Base-by-base conservation (phyloP, 139 green algal species). In the Limnomonas spitsbergensis region DNA sequence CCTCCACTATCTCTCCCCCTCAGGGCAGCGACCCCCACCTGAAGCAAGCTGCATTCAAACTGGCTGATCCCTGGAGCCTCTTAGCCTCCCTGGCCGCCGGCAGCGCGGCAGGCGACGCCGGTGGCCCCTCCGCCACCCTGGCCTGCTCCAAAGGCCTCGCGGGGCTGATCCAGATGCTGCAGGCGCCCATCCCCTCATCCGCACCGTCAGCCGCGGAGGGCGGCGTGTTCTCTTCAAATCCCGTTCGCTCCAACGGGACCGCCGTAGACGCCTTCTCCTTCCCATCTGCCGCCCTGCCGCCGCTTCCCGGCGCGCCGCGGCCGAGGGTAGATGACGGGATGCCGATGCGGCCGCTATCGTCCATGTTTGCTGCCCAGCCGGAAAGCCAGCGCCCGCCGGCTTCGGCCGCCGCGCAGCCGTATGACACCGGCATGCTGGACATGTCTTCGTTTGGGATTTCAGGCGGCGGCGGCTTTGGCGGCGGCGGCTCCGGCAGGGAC, bases 391-490 rank as follows among this genome's bases (percentile, higher is more conserved):
- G 24, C 56, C 14, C 20, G 56, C 56, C 56, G 34, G 7, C 56
- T 38, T 14, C 26, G 7, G 56, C 42, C 42, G 42, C 42, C 6
- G 56, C 56, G 9, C 56, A 32, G 56, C 35, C 67, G 26, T 40
- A 40, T 26, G 76, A 88, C 14, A 81, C 66, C 42, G 81, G 79
- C 6, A 83, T 81, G 75, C 72, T 90, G 38, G 88, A 89, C 54
- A 78, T 87, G 77, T 79, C 73, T 14, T 66, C 81, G 29, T 83
- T 80, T 52, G 79, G 73, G 1, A 54, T 79, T 38, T 39, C 66
- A 35, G 66, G 66, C 7, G 39, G n/a, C n/a, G n/a, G n/a, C n/a
- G n/a, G n/a, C n/a, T n/a, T n/a, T n/a, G n/a, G n/a, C n/a, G n/a
- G n/a, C 38, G 20, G 35, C n/a, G n/a, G n/a, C n/a, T n/a, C n/a